These are phyloP conservation scores for Tremellales sp. DNA, from an alignment of 1,284 basidiomycete genomes.

Conservation along the genomic window DNA sequence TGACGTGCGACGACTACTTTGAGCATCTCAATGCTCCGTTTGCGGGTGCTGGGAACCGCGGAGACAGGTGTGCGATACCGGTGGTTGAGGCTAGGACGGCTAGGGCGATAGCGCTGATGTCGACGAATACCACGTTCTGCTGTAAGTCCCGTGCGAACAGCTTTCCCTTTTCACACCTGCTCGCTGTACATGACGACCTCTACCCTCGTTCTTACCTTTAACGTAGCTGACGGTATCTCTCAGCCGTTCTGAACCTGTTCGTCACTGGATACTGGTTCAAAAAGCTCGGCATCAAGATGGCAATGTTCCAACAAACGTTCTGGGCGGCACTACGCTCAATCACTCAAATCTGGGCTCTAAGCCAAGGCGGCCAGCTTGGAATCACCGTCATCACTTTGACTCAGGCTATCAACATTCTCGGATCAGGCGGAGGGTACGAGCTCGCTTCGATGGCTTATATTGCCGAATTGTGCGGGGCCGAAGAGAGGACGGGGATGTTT, in stretches of 20 bases:
- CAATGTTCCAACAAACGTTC: conserved; percentile 44
- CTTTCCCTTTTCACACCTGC: neutral
- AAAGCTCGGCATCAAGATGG: conserved; percentile 34
- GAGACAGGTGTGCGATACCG: conserved; percentile 32
- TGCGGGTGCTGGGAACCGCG: conserved; percentile 25
- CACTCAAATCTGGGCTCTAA: conserved; percentile 36
- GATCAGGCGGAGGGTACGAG: conserved; percentile 41
- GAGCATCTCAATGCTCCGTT: neutral
- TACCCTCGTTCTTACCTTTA: neutral
- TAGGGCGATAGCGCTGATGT: conserved; percentile 33
- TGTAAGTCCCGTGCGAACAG: conserved; percentile 22
- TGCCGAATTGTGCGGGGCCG: conserved; percentile 24
- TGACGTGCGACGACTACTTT: conserved; percentile 43
- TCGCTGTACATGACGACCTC: too few relatives aligned
- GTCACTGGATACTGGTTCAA: conserved; percentile 39
- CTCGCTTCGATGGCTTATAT: conserved; percentile 39
- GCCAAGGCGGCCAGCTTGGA: conserved; percentile 25
- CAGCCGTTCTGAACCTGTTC: conserved; percentile 44
- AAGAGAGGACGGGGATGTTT: conserved; percentile 39
- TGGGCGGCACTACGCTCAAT: conserved; percentile 43
- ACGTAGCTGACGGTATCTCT: neutral
- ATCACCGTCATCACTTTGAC: conserved; percentile 38
- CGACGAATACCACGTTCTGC: conserved; percentile 19
- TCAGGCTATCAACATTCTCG: conserved; percentile 44
- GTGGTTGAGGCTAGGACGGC: conserved; percentile 35